These are phyloP conservation scores for Suhomyces choctaworum DNA, from an alignment of 1,139 yeast species.

Conservation along the genomic window DNA sequence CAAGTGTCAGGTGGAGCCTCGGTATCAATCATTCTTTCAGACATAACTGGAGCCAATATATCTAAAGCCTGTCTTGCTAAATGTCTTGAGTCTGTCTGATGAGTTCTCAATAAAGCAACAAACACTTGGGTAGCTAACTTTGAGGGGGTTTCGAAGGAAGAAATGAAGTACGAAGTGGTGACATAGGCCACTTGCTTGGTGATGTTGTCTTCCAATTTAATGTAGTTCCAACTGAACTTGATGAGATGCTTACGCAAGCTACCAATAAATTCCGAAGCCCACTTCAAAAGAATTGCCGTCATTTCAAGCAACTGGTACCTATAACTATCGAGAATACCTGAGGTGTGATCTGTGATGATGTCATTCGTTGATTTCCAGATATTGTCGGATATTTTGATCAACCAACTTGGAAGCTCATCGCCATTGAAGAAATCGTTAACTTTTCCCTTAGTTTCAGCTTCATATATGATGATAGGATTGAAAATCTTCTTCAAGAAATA, in stretches of 20 bases:
- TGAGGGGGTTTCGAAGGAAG: constrained; percentile 86
- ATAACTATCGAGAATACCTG: constrained; percentile 74
- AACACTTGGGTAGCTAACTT: constrained; percentile 90
- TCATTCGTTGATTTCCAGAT: constrained; percentile 73
- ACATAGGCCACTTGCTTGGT: constrained; percentile 94
- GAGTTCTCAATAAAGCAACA: constrained; percentile 82
- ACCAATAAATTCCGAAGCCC: constrained; percentile 60
- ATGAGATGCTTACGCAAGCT: constrained; percentile 83
- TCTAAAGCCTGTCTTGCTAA: constrained; percentile 88
- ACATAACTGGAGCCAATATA: constrained; percentile 84
- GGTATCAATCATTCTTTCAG: constrained; percentile 59
- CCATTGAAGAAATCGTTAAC: constrained; percentile 50
- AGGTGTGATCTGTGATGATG: constrained; percentile 54
- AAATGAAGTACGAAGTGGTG: constrained; percentile 81
- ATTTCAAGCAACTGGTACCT: constrained; percentile 78
- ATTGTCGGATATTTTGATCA: constrained; percentile 57
- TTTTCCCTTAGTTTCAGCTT: constrained; percentile 52
- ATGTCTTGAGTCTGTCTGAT: constrained; percentile 81
- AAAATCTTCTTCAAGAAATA: constrained; percentile 64
- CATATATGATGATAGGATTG: constrained; percentile 65
- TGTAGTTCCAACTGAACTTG: constrained; percentile 92
- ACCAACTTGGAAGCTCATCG: constrained; percentile 51
- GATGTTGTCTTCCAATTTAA: constrained; percentile 83
- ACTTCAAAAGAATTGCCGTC: constrained; percentile 73
- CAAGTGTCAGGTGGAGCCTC: constrained; percentile 64